A percentile compares a stretch with the other conserved stretches of the same genome.
phyloP scores from a whole-genome alignment of 2,329 filamentous ascomycete species.

The Nectriaceae sp. region DNA sequence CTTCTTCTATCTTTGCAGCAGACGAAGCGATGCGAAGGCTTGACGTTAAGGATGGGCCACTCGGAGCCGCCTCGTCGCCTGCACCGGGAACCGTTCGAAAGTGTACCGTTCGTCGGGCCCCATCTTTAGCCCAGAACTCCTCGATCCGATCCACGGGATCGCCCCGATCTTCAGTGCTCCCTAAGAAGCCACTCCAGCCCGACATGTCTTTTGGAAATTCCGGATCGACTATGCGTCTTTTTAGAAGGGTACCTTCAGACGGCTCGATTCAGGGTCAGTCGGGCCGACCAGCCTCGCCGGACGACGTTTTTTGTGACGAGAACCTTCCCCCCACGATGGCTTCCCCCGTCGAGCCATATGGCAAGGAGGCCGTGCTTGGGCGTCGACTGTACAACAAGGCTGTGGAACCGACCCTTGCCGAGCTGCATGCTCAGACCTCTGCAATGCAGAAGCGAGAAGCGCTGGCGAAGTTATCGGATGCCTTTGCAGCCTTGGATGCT shows the following conservation, averaged over 20 bases:
- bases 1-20: constrained; percentile 58
- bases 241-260: constrained; percentile 81
- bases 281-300: constrained; percentile 37
- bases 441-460: constrained; percentile 73
- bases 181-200: constrained; percentile 79
- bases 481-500: constrained; percentile 81
- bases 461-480: constrained; percentile 79
- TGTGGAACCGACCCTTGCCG: constrained; percentile 80
- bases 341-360: constrained; percentile 56
- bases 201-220: constrained; percentile 94
- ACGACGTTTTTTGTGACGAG: constrained; percentile 57
- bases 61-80: constrained; percentile 55
- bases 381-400: constrained; percentile 79
- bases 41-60: constrained; percentile 61
- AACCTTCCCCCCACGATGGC: constrained; percentile 57
- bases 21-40: constrained; percentile 63
- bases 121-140: constrained; percentile 42
- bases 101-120: constrained; percentile 54
- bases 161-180: constrained; percentile 43
- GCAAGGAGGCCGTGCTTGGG: constrained; percentile 83
- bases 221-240: constrained; percentile 87
- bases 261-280: constrained; percentile 49
- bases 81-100: constrained; percentile 58
- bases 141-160: constrained; percentile 43
- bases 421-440: constrained; percentile 80